Percentiles rank a stretch among this genome's conserved stretches.
These are phyloP conservation scores for Clavispora phyllophila DNA, from an alignment of 805 yeast species.

Conservation along the genomic window DNA sequence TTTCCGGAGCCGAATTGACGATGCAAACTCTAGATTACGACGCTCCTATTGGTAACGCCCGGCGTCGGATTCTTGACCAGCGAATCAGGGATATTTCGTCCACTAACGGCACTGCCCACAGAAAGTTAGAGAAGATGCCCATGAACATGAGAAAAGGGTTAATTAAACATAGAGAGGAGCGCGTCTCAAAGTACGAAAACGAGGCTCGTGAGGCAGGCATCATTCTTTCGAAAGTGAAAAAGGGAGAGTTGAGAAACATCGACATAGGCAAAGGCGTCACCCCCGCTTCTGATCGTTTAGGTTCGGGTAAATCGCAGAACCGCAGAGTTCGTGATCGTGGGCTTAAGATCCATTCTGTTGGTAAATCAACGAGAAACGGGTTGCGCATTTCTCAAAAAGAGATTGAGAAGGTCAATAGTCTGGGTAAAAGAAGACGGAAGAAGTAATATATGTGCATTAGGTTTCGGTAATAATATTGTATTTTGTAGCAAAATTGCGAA, in stretches of 20 bases:
- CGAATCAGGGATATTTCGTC: constrained; percentile 46
- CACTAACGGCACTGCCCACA: constrained; percentile 38
- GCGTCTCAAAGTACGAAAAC: constrained; percentile 54
- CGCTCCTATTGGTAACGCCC: constrained; percentile 62
- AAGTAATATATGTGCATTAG: neutral
- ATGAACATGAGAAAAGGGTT: constrained; percentile 86
- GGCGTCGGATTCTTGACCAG: constrained; percentile 58
- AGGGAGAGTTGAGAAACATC: constrained; percentile 59
- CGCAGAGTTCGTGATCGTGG: constrained; percentile 65
- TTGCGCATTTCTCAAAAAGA: constrained; percentile 64
- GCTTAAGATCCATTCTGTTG: constrained; percentile 68
- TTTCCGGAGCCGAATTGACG: constrained; percentile 67
- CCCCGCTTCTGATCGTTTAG: constrained; percentile 47
- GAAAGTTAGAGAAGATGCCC: constrained; percentile 72
- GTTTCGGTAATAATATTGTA: neutral
- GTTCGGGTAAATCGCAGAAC: constrained; percentile 36
- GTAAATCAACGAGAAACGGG: constrained; percentile 76
- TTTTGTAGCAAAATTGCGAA: neutral
- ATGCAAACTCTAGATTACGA: constrained; percentile 57
- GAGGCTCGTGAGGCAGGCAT: constrained; percentile 91
- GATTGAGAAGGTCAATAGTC: constrained; percentile 42
- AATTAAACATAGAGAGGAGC: constrained; percentile 50
- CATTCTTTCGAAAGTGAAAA: constrained; percentile 64
- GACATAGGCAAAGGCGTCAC: constrained; percentile 53
- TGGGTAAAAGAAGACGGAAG: constrained; percentile 6